Evolutionary conservation across 768 basidiomycete genomes (phyloP), one percentile per base, ranked within the genome.

Genomic region (Floccularia luteovirens): DNA sequence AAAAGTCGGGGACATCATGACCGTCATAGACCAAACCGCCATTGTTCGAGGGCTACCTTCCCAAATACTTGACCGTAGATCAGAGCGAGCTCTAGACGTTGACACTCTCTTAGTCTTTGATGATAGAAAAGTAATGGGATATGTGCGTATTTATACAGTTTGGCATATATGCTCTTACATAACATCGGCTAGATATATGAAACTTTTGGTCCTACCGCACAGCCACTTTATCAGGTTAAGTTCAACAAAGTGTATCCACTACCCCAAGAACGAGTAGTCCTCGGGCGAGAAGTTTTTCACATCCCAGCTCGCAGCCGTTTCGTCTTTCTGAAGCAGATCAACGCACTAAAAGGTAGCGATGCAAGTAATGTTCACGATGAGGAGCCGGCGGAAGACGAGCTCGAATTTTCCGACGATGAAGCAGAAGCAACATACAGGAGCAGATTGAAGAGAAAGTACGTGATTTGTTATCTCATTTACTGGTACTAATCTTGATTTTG

Each of bases 351-450:
- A 54, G 94, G 93, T 30, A 91, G 88, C 47, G 94, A 98, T 50
- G 94, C 94, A 16, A 90, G 87, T 52, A 98, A 97, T 54, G 70
- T 91, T 7, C 79, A 91, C 48, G 94, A 98, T 54, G 94, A 98
- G 60, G 94, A 98, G 56, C 82, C 89, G 2, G 86, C 69, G 1
- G 91, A 89, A 14, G 77, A 90, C 41, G 94, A 97, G 54, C 53
- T 89, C 22, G 94, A 98, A 55, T 98, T 93, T 60, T 91, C 88
- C 2, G 94, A 98, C 48, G 94, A 98, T 49, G 94, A 98, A 57
- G 73, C 81, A 40, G 94, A 98, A 58, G 77, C 78, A 13, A 79
- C 77, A 21, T 73, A 81, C 54, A 87, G 74, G 61, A 66, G 74
- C 38, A 64, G 64, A 36, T 51, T 73, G 33, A 86, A 82, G 52